A percentile compares a stretch with the other conserved stretches of the same genome.
Evolutionary conservation across 2,329 filamentous ascomycete species (phyloP).

Genomic region (Penicillium psychrosexuale): DNA sequence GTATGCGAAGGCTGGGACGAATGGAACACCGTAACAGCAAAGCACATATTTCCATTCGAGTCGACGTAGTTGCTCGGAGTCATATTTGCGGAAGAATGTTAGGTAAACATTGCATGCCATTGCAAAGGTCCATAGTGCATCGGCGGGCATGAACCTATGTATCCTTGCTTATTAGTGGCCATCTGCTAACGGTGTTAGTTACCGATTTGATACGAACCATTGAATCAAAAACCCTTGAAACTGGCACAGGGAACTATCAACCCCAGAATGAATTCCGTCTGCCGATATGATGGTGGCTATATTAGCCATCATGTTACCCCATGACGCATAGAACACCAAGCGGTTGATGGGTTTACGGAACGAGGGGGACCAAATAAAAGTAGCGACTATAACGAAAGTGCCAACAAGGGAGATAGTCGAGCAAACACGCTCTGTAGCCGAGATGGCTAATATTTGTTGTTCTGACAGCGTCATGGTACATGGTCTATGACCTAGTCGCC

Average conservation of each 20-base stretch:
- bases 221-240: constrained; percentile 78
- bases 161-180: constrained; percentile 6
- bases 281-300: constrained; percentile 71
- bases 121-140: constrained; percentile 72
- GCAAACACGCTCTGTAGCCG: constrained; percentile 62
- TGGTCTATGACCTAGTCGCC: neutral
- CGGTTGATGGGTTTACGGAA: constrained; percentile 88
- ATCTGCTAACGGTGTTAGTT: neutral
- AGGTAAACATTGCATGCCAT: constrained; percentile 84
- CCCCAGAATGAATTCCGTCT: constrained; percentile 52
- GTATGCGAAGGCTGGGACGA: constrained; percentile 65
- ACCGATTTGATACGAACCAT: constrained; percentile 59
- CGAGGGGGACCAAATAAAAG: constrained; percentile 63
- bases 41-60: constrained; percentile 70
- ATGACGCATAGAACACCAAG: constrained; percentile 77
- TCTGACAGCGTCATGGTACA: constrained; percentile 29
- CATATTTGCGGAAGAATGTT: constrained; percentile 73
- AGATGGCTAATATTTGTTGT: constrained; percentile 53
- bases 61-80: constrained; percentile 59
- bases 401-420: constrained; percentile 70
- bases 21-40: constrained; percentile 69
- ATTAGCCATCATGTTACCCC: constrained; percentile 76
- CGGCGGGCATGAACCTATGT: constrained; percentile 70
- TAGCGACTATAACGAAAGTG: constrained; percentile 67
- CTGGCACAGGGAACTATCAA: constrained; percentile 63